These are phyloP conservation scores for Naganishia antarctica DNA, from an alignment of 768 basidiomycete genomes.

Conservation along the genomic window DNA sequence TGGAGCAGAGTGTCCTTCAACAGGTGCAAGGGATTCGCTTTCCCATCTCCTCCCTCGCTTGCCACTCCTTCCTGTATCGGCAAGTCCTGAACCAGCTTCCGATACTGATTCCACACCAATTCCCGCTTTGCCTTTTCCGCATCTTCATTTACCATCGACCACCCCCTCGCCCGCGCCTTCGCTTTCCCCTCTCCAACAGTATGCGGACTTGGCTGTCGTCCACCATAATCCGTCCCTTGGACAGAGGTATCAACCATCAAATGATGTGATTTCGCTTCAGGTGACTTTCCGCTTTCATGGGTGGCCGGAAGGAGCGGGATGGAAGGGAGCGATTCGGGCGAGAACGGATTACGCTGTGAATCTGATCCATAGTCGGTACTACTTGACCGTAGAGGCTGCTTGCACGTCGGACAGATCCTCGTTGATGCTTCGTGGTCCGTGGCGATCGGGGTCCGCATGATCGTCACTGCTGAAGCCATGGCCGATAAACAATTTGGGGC, in stretches of 20 bases:
- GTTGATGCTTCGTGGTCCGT: neutral
- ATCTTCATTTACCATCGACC: slow-evolving; percentile 16
- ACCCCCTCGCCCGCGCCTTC: slow-evolving; percentile 4
- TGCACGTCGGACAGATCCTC: slow-evolving; percentile 5
- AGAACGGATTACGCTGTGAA: neutral
- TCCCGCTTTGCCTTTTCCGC: slow-evolving; percentile 16
- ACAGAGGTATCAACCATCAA: slow-evolving; percentile 3
- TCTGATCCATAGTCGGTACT: too few relatives aligned
- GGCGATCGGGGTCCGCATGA: neutral
- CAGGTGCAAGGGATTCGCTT: slow-evolving; percentile 4
- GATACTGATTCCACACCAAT: neutral
- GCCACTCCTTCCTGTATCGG: neutral
- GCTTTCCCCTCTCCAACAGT: slow-evolving; percentile 15
- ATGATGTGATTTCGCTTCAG: neutral
- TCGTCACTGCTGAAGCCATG: slow-evolving; percentile 13
- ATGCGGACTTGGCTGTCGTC: slow-evolving; percentile 7
- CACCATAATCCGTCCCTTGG: neutral
- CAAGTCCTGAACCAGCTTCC: slow-evolving; percentile 1
- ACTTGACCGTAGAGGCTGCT: neutral
- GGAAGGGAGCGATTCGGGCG: slow-evolving; percentile 8
- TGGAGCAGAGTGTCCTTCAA: slow-evolving; percentile 20
- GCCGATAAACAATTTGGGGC: too few relatives aligned
- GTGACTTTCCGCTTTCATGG: neutral
- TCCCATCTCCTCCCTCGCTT: neutral
- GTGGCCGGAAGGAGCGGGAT: neutral